These are phyloP conservation scores for Coemansia sp. DNA, from an alignment of 192 early-diverging fungal genomes.

Conservation along the genomic window DNA sequence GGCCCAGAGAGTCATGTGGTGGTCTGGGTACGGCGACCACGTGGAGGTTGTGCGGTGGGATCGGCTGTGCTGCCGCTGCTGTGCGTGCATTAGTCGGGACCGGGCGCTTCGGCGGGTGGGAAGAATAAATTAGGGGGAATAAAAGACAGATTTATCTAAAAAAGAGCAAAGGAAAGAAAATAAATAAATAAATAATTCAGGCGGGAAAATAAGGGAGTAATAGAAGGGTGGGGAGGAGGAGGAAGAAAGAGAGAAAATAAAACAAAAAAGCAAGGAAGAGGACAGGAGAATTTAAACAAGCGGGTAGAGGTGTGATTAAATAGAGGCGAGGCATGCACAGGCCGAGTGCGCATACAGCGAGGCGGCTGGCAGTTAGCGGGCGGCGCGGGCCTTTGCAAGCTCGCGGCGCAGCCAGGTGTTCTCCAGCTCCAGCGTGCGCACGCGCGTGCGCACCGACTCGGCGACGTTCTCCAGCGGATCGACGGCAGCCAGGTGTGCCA, in stretches of 20 bases:
- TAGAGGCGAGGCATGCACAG: neutral
- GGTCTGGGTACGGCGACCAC: constrained; percentile 50
- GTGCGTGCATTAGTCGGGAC: no score
- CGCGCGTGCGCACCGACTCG: constrained; percentile 18
- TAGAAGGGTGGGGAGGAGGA: no score
- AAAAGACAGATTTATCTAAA: neutral
- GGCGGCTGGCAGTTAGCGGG: neutral
- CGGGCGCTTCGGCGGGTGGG: no score
- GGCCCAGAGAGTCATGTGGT: constrained; percentile 46
- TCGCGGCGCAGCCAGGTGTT: constrained; percentile 38
- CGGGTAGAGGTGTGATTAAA: no score
- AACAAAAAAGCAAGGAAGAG: neutral
- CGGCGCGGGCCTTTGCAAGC: no score
- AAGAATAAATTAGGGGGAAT: neutral
- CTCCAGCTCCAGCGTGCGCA: constrained; percentile 48
- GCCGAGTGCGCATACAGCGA: neutral
- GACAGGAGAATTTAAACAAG: neutral
- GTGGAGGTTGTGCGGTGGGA: no score
- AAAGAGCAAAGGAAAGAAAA: neutral
- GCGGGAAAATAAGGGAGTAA: no score
- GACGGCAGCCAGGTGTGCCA: constrained; percentile 17
- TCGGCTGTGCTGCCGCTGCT: no score
- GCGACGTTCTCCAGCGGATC: constrained; percentile 24
- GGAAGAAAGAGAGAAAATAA: neutral
- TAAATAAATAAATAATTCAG: no score